Conservation (phyloP, 768 basidiomycete genomes). For the Termitomyces sp. region DNA sequence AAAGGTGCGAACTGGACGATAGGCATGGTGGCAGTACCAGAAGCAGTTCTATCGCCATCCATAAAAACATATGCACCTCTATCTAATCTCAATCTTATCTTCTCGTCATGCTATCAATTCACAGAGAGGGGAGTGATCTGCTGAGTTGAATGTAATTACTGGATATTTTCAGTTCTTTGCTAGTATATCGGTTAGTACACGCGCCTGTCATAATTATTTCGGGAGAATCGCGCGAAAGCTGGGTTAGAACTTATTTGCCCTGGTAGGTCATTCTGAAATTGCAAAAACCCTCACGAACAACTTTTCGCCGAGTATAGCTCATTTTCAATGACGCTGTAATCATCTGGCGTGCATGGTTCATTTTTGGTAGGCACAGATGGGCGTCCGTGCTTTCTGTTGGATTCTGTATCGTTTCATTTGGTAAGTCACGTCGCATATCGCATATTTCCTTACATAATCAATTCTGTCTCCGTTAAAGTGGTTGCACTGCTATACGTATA, state of each 20-base stretch:
- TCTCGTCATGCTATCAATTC: too few relatives aligned
- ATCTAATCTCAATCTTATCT: conserved; percentile 9
- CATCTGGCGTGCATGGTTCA: background rate
- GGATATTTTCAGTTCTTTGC: too few relatives aligned
- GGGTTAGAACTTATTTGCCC: too few relatives aligned
- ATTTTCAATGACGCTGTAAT: background rate
- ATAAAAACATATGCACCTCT: too few relatives aligned
- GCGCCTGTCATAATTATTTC: too few relatives aligned
- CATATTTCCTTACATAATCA: background rate
- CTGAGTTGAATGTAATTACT: too few relatives aligned
- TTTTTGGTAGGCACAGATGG: background rate
- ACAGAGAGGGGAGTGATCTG: too few relatives aligned
- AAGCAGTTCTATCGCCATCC: background rate
- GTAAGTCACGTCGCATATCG: background rate
- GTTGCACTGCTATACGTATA: background rate
- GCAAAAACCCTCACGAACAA: background rate
- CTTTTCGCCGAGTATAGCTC: background rate
- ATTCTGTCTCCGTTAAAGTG: background rate
- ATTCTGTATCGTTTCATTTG: background rate
- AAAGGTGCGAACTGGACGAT: conserved; percentile 90
- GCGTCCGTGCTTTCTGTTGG: background rate
- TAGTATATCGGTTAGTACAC: too few relatives aligned
- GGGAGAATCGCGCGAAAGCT: too few relatives aligned
- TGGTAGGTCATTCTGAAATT: too few relatives aligned
- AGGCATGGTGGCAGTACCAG: conserved; percentile 29